These are phyloP conservation scores for Penicillium samsonianum DNA, from an alignment of 495 filamentous ascomycete genomes.

Conservation along the genomic window DNA sequence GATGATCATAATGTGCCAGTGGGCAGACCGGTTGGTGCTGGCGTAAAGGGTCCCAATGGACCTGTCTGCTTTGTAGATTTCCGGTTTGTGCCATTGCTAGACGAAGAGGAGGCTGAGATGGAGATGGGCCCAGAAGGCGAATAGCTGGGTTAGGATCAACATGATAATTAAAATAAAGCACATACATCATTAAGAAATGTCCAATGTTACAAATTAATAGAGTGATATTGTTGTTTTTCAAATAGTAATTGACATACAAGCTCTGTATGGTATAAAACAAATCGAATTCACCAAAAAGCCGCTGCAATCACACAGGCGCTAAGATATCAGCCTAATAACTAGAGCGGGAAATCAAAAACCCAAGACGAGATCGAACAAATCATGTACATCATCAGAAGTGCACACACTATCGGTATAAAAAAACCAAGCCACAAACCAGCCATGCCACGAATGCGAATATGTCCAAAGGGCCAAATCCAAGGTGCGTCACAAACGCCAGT, in stretches of 20 bases:
- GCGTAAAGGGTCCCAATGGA: slow-evolving; percentile 20
- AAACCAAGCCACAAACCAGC: slow-evolving; percentile 1
- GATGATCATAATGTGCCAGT: slow-evolving; percentile 39
- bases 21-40: slow-evolving; percentile 28
- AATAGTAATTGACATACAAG: background rate
- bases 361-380: slow-evolving; percentile 7
- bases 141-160: slow-evolving; percentile 5
- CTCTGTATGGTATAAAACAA: background rate
- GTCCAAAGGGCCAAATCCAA: slow-evolving; percentile 17
- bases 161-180: background rate
- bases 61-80: slow-evolving; percentile 75
- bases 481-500: slow-evolving; percentile 6
- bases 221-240: background rate
- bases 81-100: slow-evolving; percentile 68
- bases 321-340: background rate
- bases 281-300: slow-evolving; percentile 6
- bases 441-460: slow-evolving; percentile 17
- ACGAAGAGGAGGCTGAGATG: slow-evolving; percentile 59
- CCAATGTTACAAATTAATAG: background rate
- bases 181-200: background rate
- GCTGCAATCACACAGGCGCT: background rate
- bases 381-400: slow-evolving; percentile 13
- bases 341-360: background rate
- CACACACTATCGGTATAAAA: slow-evolving; percentile 2
- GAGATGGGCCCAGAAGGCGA: slow-evolving; percentile 22